A percentile compares a stretch with the other conserved stretches of the same genome.
Evolutionary conservation across 345 rosid genomes (phyloP).

Genomic region (sweet orange (Citrus sinensis)): DNA sequence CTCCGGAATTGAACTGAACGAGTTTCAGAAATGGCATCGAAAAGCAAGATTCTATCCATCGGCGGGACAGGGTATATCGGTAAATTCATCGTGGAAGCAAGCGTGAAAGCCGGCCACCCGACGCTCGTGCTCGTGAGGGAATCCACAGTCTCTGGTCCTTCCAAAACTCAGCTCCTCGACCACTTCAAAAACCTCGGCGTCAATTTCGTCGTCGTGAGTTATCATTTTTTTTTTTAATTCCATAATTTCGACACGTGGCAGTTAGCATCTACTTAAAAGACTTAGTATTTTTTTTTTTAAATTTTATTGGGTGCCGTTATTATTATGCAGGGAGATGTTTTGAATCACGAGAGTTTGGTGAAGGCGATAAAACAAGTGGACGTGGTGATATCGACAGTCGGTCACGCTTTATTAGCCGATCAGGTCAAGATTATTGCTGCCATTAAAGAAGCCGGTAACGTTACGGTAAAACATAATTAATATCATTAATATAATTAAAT

Average conservation of each 20-base stretch:
- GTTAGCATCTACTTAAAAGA: too few relatives aligned
- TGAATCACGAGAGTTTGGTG: slow-evolving; percentile 47
- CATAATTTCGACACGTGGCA: too few relatives aligned
- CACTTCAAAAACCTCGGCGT: too few relatives aligned
- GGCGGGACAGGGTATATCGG: slow-evolving; percentile 16
- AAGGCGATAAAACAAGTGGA: slow-evolving; percentile 55
- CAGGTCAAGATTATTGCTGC: slow-evolving; percentile 55
- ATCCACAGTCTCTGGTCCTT: not conserved
- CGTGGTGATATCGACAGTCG: slow-evolving; percentile 49
- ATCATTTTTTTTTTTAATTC: not conserved
- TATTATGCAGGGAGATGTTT: slow-evolving; percentile 44
- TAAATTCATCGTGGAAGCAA: slow-evolving; percentile 13
- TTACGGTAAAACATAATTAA: slow-evolving; percentile 30
- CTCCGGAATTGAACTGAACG: too few relatives aligned
- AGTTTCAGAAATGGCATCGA: too few relatives aligned
- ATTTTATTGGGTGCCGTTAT: too few relatives aligned
- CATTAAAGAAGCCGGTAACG: slow-evolving; percentile 63
- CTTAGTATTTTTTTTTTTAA: too few relatives aligned
- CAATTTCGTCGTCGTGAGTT: too few relatives aligned
- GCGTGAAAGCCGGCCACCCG: slow-evolving; percentile 13
- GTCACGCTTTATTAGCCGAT: slow-evolving; percentile 26
- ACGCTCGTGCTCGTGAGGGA: slow-evolving; percentile 10
- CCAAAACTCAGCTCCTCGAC: too few relatives aligned
- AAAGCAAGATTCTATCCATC: too few relatives aligned
- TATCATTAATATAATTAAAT: too few relatives aligned